Conservation (phyloP, 2,329 filamentous ascomycete species). For the Colletotrichum phormii region DNA sequence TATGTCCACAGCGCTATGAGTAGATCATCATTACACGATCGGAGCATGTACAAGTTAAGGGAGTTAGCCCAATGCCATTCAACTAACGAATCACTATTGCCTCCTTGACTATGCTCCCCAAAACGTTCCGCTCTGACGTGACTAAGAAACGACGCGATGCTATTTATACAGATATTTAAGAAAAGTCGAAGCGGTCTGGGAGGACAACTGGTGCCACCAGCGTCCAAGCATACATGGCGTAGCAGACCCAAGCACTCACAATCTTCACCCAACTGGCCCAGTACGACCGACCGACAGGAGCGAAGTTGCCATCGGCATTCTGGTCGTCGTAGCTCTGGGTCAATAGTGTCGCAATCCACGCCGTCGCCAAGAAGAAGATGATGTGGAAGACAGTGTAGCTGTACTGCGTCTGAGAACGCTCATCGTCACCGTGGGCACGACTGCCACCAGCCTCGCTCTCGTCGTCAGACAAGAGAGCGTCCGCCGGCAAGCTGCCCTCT, state of each 20-base stretch:
- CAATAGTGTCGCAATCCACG: conserved; percentile 93
- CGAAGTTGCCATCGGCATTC: conserved; percentile 78
- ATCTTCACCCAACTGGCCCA: conserved; percentile 99
- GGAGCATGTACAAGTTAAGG: not conserved
- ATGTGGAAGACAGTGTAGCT: conserved; percentile 96
- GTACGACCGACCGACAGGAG: conserved; percentile 92
- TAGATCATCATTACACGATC: not conserved
- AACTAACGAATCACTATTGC: not conserved
- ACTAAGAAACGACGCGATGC: not conserved
- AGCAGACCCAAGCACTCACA: conserved; percentile 96
- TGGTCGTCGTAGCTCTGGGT: conserved; percentile 77
- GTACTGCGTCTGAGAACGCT: conserved; percentile 91
- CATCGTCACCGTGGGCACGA: conserved; percentile 80
- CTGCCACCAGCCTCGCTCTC: conserved; percentile 73
- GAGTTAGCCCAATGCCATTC: not conserved
- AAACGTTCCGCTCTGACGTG: not conserved
- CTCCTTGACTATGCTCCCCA: not conserved
- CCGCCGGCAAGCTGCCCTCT: conserved; percentile 90
- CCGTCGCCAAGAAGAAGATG: conserved; percentile 96
- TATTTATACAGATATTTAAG: conserved; percentile 40
- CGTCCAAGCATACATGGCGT: conserved; percentile 93
- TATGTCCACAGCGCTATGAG: not conserved
- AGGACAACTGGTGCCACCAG: conserved; percentile 86
- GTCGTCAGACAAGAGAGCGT: conserved; percentile 82
- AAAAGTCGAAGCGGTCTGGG: conserved; percentile 85